phyloP scores from a whole-genome alignment of 495 filamentous ascomycete genomes.

The Elasticomyces elasticus region DNA sequence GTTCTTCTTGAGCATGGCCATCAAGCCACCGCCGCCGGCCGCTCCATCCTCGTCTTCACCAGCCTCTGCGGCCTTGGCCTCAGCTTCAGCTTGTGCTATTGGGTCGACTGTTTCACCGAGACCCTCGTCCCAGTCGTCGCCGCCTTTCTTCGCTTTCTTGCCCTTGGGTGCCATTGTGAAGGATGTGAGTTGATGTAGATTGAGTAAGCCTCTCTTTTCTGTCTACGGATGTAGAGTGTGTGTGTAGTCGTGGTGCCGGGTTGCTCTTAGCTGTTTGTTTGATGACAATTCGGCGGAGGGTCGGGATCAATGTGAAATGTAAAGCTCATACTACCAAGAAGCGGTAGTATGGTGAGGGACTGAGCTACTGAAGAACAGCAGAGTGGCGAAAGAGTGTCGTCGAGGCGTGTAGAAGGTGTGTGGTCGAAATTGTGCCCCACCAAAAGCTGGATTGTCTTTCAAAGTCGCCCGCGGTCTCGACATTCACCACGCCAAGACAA shows the following conservation, averaged over 20 bases:
- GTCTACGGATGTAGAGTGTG: neutral
- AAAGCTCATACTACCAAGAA: slow-evolving; percentile 21
- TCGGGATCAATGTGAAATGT: slow-evolving; percentile 16
- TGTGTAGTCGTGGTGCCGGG: neutral
- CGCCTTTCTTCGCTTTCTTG: slow-evolving; percentile 76
- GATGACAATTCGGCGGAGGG: slow-evolving; percentile 19
- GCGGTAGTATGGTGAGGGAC: slow-evolving; percentile 6
- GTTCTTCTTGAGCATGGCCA: slow-evolving; percentile 82
- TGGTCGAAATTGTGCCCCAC: neutral
- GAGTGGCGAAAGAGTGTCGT: neutral
- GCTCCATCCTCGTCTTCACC: slow-evolving; percentile 41
- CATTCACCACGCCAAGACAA: too few relatives aligned
- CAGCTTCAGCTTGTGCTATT: slow-evolving; percentile 39
- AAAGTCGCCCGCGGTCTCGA: too few relatives aligned
- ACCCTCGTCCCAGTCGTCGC: slow-evolving; percentile 93
- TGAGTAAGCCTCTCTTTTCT: too few relatives aligned
- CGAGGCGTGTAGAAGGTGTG: neutral
- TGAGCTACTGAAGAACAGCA: neutral
- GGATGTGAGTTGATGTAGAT: slow-evolving; percentile 1
- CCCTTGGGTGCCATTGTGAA: slow-evolving; percentile 81
- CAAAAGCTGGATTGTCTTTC: too few relatives aligned
- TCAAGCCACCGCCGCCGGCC: slow-evolving; percentile 59
- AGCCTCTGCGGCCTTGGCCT: slow-evolving; percentile 30
- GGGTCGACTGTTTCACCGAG: slow-evolving; percentile 58
- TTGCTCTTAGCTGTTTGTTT: slow-evolving; percentile 16